Evolutionary conservation across 805 yeast species (phyloP).

Genomic region (Suhomyces prunicola): DNA sequence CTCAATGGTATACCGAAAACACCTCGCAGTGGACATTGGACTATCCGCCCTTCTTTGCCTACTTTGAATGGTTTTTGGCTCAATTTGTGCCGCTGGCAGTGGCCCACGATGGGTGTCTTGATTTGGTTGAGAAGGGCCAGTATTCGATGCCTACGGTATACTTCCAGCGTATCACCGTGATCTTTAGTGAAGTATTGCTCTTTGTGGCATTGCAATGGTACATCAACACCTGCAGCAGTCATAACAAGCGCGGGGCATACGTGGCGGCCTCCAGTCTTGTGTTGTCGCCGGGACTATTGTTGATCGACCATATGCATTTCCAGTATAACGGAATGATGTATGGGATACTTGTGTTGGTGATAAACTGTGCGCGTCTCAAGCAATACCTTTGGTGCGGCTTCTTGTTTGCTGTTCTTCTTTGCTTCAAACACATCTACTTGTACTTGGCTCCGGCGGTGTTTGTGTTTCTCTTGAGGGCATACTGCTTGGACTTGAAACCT

Average conservation of each 20-base stretch:
- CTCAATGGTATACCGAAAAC: conserved; percentile 77
- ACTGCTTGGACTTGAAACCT: conserved; percentile 51
- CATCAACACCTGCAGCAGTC: conserved; percentile 48
- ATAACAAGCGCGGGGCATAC: conserved; percentile 48
- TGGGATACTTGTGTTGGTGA: conserved; percentile 72
- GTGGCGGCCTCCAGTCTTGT: conserved; percentile 80
- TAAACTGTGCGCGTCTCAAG: conserved; percentile 64
- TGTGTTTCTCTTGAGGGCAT: conserved; percentile 68
- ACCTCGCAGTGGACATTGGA: conserved; percentile 91
- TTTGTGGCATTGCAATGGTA: conserved; percentile 71
- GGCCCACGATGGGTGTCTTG: conserved; percentile 71
- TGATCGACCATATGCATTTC: conserved; percentile 94
- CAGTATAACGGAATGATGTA: conserved; percentile 95
- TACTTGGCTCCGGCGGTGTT: conserved; percentile 95
- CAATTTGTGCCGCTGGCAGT: conserved; percentile 66
- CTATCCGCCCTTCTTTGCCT: conserved; percentile 97
- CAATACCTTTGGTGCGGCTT: conserved; percentile 59
- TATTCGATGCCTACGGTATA: conserved; percentile 78
- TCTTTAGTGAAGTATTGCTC: conserved; percentile 68
- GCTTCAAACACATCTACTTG: conserved; percentile 92
- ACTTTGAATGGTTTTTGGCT: conserved; percentile 81
- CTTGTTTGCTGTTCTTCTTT: conserved; percentile 71
- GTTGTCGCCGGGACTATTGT: conserved; percentile 83
- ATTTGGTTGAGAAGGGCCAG: conserved; percentile 58
- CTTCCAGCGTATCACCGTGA: conserved; percentile 81